phyloP scores from a whole-genome alignment of 306 rosid species.

The Trifolium fragiferum region DNA sequence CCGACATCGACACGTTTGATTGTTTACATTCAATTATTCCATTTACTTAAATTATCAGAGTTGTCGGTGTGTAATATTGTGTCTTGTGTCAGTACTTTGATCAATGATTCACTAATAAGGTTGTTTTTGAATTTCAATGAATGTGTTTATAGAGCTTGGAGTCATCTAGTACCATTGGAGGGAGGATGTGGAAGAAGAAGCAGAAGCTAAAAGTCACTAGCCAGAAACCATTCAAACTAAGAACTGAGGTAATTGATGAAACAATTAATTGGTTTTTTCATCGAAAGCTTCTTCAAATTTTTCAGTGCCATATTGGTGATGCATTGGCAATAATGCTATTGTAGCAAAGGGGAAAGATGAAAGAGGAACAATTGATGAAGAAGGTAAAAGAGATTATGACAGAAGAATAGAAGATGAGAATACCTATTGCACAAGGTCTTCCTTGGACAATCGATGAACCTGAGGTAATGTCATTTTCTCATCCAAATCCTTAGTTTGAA shows the following conservation, averaged over 20 bases:
- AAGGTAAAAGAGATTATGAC: constrained; percentile 67
- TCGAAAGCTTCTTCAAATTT: background rate
- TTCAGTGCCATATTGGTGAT: constrained; percentile 34
- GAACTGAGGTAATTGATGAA: constrained; percentile 73
- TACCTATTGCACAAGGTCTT: constrained; percentile 93
- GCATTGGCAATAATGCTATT: constrained; percentile 38
- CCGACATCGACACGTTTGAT: background rate
- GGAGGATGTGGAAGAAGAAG: constrained; percentile 75
- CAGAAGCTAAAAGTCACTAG: constrained; percentile 67
- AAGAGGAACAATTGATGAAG: constrained; percentile 81
- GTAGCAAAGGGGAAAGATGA: constrained; percentile 88
- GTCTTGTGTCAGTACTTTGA: background rate
- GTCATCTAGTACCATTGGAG: constrained; percentile 63
- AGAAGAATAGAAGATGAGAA: constrained; percentile 77
- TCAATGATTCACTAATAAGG: constrained; percentile 23
- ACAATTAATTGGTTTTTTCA: background rate
- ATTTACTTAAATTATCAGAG: background rate
- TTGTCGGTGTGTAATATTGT: too few relatives aligned
- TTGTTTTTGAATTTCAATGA: constrained; percentile 7
- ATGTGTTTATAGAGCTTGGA: constrained; percentile 66
- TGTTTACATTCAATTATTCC: background rate
- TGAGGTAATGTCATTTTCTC: constrained; percentile 60
- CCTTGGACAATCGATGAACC: constrained; percentile 99
- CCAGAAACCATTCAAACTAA: constrained; percentile 84
- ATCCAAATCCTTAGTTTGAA: constrained; percentile 1